Evolutionary conservation across 2,329 filamentous ascomycete species (phyloP), one percentile per base, ranked within the genome.

Genomic region (Plectosphaerella sp.): DNA sequence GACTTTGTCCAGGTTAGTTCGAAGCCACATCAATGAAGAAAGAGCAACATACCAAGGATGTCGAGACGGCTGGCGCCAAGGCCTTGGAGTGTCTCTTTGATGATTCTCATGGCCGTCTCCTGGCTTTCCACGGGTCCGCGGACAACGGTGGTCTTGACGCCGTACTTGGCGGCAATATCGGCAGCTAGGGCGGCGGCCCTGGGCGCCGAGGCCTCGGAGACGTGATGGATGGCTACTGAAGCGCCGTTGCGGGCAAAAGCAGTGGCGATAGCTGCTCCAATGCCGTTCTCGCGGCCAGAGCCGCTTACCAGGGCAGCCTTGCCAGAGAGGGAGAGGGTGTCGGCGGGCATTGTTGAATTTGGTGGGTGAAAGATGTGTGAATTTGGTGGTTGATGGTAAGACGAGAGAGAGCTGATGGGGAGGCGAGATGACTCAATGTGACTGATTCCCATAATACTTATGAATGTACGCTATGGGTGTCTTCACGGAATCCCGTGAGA

Each of bases 241-340:
- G 72, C 73, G 8, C 72, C 72, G 55, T 72, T 72, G 5, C 67
- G 65, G n/a, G 71, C 71, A 1, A 76, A 62, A 0, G 67, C 64
- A 1, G 49, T 48, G n/a, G 69, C 72, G n/a, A 73, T 73, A 15
- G 61, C 72, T 5, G 72, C 73, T 4, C 73, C 73, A 8, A 75
- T 73, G 3, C 71, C 71, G 47, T 71, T 73, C 22, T 73, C 70
- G 5, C 66, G 65, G 14, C 72, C 71, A 9, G 72, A 75, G 22
- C 73, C 73, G 1, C 73, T 76, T 5, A 77, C 61, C 35, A 76
- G 70, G 52, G 73, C 74, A 1, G 67, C 58, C 55, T 76, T 75
- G 50, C 67, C 69, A 16, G 60, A 52, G 11, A 76, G 67, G 4
- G 64, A 69, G 18, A 76, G 62, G 2, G 62, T 67, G 12, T 73